A percentile compares a stretch with the other conserved stretches of the same genome.
Evolutionary conservation across 441 rosid genomes (phyloP).

Genomic region (Rhodomyrtus psidioides): DNA sequence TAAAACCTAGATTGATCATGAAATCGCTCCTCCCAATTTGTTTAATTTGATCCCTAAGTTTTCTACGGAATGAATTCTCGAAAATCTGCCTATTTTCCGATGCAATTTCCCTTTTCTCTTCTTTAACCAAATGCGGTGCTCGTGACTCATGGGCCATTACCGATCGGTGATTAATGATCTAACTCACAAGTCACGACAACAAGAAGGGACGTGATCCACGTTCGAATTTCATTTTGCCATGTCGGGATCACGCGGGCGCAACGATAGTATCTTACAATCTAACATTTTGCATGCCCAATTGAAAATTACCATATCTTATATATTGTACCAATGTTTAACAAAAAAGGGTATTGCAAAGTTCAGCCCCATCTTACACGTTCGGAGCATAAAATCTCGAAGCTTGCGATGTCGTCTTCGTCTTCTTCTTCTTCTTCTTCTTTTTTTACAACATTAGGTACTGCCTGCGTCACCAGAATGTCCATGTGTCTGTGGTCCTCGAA

Average conservation of each 20-base stretch:
- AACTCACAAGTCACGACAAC: neutral
- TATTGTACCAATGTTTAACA: neutral
- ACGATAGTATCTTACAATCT: neutral
- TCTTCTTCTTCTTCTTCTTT: too few relatives aligned
- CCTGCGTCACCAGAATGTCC: neutral
- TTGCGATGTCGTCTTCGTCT: neutral
- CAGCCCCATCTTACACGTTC: neutral
- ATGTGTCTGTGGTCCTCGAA: neutral
- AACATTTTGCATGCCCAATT: neutral
- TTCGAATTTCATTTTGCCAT: neutral
- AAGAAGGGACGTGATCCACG: too few relatives aligned
- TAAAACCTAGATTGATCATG: too few relatives aligned
- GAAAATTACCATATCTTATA: neutral
- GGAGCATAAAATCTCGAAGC: neutral
- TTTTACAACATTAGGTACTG: neutral
- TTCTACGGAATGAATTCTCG: neutral
- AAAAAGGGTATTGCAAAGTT: neutral
- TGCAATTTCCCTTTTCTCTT: neutral
- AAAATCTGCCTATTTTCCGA: too few relatives aligned
- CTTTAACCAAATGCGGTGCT: neutral
- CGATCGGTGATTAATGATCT: accelerated
- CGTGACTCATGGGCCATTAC: accelerated
- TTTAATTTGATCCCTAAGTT: neutral
- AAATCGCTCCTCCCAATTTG: neutral
- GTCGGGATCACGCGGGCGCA: neutral